Base-by-base conservation (phyloP, 768 basidiomycete species). In the Boletus coccyginus region DNA sequence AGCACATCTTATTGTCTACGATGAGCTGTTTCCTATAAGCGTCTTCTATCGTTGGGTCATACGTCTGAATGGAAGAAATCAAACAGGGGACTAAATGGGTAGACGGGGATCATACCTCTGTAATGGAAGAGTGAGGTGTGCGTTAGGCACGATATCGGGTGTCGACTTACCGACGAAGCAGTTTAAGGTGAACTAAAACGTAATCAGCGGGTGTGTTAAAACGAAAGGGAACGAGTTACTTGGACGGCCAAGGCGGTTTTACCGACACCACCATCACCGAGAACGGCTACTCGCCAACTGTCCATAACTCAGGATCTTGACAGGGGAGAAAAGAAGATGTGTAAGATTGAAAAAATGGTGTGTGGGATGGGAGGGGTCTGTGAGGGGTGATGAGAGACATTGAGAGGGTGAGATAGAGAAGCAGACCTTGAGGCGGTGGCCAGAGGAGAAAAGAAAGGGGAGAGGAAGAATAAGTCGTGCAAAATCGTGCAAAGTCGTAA, bases 11-110 rank as follows among this genome's bases (percentile, higher is more conserved):
- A 70, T 94, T 93, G 74, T 96, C 94, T 61, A 97, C 93, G 54
- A 94, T 86, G 64, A 94, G 82, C 71, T 94, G 93, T 73, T 95
- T 96, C 66, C 94, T 84, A 76, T 98, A 97, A 60, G 94, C 94
- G 72, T 97, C 94, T 76, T 98, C 94, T 84, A 98, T 98, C 65
- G 94, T 98, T 55, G 94, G 94, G 77, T 98, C 94, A 74, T 98
- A 98, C 50, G 93, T 93, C 92, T 96, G 62, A 54, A 40, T 5
- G 29, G 51, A 52, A 58, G 46, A 21, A 47, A 41, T 60, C 27
- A 60, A 54, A 39, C 32, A 43, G 62, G 42, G 40, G 57, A 55
- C 40, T 31, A 31, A 24, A 42, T 7, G 24, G 56, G 58, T 62
- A 31, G 52, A 50, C 21, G 10, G 32, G 41, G 43, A 39, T 64